Conservation (phyloP, 495 filamentous ascomycete genomes). For the Lasiosphaeria hispida region DNA sequence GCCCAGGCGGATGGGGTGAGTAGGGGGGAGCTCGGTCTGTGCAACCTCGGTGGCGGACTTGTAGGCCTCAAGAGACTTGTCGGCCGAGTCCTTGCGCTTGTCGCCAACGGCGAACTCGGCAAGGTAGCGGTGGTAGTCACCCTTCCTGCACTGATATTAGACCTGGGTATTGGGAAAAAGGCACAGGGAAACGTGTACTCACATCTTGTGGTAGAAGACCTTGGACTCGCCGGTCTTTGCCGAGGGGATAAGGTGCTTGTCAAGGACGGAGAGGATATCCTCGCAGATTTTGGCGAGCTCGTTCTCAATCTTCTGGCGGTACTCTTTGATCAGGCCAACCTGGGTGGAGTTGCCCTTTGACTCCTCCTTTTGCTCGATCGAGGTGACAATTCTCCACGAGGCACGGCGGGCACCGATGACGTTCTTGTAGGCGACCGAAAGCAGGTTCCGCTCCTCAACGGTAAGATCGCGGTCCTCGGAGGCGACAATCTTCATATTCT, state of each 20-base stretch:
- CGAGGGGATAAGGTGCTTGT: conserved; percentile 93
- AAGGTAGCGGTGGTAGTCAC: conserved; percentile 99
- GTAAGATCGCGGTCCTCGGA: conserved; percentile 95
- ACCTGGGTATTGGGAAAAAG: neutral
- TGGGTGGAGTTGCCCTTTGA: conserved; percentile 97
- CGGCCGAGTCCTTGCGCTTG: conserved; percentile 94
- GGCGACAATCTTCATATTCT: conserved; percentile 99
- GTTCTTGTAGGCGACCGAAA: conserved; percentile 99
- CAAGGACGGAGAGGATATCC: conserved; percentile 95
- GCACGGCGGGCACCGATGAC: conserved; percentile 98
- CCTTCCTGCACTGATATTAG: conserved; percentile 71
- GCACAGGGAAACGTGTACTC: conserved; percentile 30
- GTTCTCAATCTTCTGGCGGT: conserved; percentile 98
- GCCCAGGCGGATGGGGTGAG: conserved; percentile 97
- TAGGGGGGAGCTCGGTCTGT: conserved; percentile 95
- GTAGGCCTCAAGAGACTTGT: conserved; percentile 97
- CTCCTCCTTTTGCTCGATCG: conserved; percentile 99
- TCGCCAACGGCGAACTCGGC: conserved; percentile 98
- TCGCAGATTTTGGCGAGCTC: conserved; percentile 99
- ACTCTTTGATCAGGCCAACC: conserved; percentile 95
- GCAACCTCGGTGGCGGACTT: conserved; percentile 98
- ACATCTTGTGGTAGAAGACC: conserved; percentile 99
- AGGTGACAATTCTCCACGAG: conserved; percentile 99
- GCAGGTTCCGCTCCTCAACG: conserved; percentile 98
- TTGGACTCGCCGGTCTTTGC: conserved; percentile 97